These are phyloP conservation scores for Anisogramma anomala DNA, from an alignment of 2,329 filamentous ascomycete genomes.

Conservation along the genomic window DNA sequence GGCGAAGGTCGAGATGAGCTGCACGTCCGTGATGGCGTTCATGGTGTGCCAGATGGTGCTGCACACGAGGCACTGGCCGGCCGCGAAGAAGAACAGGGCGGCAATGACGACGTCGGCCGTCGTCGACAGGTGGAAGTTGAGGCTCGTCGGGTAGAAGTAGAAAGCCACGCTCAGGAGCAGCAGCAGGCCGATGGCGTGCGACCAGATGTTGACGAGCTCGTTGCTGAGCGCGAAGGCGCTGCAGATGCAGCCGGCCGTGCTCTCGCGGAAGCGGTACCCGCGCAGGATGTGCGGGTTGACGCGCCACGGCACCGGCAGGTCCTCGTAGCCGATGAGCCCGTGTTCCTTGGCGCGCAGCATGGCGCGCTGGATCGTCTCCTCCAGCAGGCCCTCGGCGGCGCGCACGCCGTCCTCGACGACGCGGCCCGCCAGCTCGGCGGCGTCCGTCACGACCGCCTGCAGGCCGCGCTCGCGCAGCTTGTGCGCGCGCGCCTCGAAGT, in stretches of 20 bases:
- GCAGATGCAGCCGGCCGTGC: constrained; percentile 75
- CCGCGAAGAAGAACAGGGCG: constrained; percentile 90
- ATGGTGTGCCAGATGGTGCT: constrained; percentile 97
- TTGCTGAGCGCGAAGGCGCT: constrained; percentile 81
- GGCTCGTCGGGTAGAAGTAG: constrained; percentile 85
- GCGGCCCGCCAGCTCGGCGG: constrained; percentile 59
- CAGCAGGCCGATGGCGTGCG: constrained; percentile 79
- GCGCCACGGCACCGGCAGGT: constrained; percentile 83
- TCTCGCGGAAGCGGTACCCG: constrained; percentile 89
- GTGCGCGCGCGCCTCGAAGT: constrained; percentile 73
- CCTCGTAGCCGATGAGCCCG: constrained; percentile 77
- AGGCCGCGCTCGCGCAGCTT: constrained; percentile 70
- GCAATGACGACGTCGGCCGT: constrained; percentile 85
- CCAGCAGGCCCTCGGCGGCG: constrained; percentile 69
- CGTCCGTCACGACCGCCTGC: constrained; percentile 46
- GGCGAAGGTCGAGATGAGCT: constrained; percentile 84
- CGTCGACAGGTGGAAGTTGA: constrained; percentile 76
- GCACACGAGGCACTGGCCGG: constrained; percentile 88
- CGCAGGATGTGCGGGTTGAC: constrained; percentile 87
- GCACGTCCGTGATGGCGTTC: constrained; percentile 87
- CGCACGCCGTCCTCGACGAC: constrained; percentile 74
- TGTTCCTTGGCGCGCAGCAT: constrained; percentile 64
- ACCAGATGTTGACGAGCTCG: constrained; percentile 97
- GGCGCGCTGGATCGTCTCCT: constrained; percentile 74
- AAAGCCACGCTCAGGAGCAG: constrained; percentile 82